Evolutionary conservation across 2,329 filamentous ascomycete genomes (phyloP).

Genomic region (Botrytis medusae): DNA sequence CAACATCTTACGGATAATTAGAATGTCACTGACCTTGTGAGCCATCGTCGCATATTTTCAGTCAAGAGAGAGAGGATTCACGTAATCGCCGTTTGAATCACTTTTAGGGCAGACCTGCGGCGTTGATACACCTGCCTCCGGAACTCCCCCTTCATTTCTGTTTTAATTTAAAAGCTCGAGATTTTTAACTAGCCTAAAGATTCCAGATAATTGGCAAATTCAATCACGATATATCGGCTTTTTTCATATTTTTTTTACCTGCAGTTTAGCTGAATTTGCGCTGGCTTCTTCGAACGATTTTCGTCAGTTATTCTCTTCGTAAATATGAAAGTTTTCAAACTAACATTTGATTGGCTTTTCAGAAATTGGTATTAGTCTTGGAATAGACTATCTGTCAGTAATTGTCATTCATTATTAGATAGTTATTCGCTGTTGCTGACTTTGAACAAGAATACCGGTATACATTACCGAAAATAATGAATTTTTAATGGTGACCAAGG

Average conservation of each 20-base stretch:
- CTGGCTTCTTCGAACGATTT: background rate
- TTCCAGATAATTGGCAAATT: background rate
- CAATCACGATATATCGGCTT: background rate
- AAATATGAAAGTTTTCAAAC: background rate
- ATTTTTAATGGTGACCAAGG: background rate
- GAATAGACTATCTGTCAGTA: background rate
- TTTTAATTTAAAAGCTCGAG: background rate
- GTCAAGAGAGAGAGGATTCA: background rate
- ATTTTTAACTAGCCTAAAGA: background rate
- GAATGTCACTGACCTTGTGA: background rate
- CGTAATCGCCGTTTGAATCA: background rate
- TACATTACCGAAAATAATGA: constrained; percentile 4
- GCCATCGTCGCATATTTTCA: background rate
- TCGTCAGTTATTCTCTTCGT: background rate
- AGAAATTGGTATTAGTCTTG: background rate
- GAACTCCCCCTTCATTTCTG: background rate
- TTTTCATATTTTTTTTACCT: background rate
- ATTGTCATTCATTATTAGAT: background rate
- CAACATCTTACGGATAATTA: background rate
- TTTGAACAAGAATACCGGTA: background rate
- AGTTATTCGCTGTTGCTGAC: background rate
- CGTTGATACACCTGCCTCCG: background rate
- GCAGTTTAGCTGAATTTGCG: background rate
- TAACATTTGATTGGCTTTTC: background rate
- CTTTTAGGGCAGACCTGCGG: background rate